These are phyloP conservation scores for Macadamia integrifolia DNA, from an alignment of 164 flowering plant species.

Conservation along the genomic window DNA sequence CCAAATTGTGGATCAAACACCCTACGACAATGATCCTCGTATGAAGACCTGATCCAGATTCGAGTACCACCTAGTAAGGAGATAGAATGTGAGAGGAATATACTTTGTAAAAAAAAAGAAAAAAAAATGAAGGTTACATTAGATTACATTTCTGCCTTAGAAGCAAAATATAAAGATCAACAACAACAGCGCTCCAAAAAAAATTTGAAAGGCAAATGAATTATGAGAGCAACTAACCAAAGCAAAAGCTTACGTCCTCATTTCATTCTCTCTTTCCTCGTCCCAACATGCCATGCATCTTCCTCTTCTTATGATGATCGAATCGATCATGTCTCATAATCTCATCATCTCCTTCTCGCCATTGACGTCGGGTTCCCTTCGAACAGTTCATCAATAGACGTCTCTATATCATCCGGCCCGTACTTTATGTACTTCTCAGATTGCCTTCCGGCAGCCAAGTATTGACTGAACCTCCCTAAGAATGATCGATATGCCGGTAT, in stretches of 20 bases:
- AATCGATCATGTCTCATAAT: neutral
- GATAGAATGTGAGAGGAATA: too few relatives aligned
- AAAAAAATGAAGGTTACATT: too few relatives aligned
- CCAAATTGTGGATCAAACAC: too few relatives aligned
- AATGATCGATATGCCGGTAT: slow-evolving; percentile 90
- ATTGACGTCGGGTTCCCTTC: slow-evolving; percentile 62
- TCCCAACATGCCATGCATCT: too few relatives aligned
- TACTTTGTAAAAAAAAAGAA: too few relatives aligned
- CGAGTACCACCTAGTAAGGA: too few relatives aligned
- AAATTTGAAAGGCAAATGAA: neutral
- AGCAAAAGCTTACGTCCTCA: neutral
- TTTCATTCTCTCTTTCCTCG: too few relatives aligned
- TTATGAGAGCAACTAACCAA: too few relatives aligned
- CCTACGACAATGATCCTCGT: too few relatives aligned
- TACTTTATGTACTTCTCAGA: slow-evolving; percentile 73
- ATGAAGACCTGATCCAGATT: too few relatives aligned
- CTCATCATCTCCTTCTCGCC: slow-evolving; percentile 45
- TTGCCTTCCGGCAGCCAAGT: slow-evolving; percentile 56
- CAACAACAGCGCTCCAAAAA: neutral
- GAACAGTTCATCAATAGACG: slow-evolving; percentile 63
- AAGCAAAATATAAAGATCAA: neutral
- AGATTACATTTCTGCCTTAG: too few relatives aligned
- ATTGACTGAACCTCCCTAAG: slow-evolving; percentile 64
- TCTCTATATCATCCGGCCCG: slow-evolving; percentile 86
- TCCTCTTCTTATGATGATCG: neutral